Evolutionary conservation across 192 early-diverging fungal species (phyloP).

Genomic region (Paraglomus brasilianum): DNA sequence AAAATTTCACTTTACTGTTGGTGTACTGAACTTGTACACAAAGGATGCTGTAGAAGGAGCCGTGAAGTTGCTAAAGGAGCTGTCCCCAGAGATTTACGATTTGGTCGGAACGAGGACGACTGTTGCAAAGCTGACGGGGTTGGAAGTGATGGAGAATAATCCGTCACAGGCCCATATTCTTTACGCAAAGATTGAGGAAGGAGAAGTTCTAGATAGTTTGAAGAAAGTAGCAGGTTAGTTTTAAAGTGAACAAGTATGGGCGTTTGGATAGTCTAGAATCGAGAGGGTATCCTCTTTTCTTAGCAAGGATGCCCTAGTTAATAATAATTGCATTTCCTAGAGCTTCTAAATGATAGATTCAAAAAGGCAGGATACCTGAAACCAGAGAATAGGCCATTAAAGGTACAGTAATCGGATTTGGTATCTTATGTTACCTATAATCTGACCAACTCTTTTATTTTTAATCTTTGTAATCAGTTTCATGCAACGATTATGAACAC

Average conservation of each 20-base stretch:
- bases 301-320: too few relatives aligned
- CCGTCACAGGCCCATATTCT: neutral
- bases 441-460: neutral
- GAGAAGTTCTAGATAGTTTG: neutral
- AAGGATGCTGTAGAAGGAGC: conserved; percentile 11
- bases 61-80: conserved; percentile 8
- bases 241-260: neutral
- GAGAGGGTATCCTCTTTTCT: too few relatives aligned
- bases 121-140: neutral
- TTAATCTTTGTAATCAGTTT: neutral
- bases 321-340: neutral
- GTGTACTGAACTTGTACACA: conserved; percentile 1
- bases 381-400: conserved; percentile 2
- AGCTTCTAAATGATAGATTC: neutral
- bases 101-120: conserved; percentile 1
- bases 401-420: neutral
- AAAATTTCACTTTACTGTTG: conserved; percentile 15
- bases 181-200: conserved; percentile 4
- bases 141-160: conserved; percentile 5
- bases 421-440: neutral
- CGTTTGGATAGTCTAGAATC: neutral
- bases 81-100: neutral
- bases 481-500: conserved; percentile 20
- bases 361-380: neutral
- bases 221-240: conserved; percentile 5